phyloP scores from a whole-genome alignment of 257 asterid genomes.

The Orobanche coerulescens region DNA sequence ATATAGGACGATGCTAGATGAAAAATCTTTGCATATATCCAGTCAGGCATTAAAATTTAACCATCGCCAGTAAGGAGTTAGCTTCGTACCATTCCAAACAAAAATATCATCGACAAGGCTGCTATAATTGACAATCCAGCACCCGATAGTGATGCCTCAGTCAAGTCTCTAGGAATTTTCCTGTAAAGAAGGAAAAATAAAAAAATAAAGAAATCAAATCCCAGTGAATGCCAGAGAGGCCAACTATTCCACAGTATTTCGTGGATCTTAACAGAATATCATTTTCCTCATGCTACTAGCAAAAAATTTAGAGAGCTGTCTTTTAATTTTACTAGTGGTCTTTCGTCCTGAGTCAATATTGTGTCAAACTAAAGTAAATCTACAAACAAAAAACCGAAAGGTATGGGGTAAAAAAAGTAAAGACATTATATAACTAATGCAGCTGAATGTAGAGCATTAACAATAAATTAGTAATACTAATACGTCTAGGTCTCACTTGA shows the following conservation, averaged over 20 bases:
- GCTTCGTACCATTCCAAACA: slow-evolving; percentile 86
- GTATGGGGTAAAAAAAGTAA: neutral
- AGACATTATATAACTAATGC: neutral
- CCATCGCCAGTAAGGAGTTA: slow-evolving; percentile 9
- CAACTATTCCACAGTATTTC: neutral
- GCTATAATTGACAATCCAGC: slow-evolving; percentile 91
- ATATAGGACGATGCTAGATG: neutral
- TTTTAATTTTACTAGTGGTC: neutral
- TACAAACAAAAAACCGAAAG: neutral
- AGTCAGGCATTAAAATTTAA: slow-evolving; percentile 3
- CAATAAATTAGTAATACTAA: neutral
- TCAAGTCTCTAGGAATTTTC: slow-evolving; percentile 83
- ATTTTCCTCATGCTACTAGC: neutral
- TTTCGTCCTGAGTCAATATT: neutral
- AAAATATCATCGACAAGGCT: slow-evolving; percentile 66
- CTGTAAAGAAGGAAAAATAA: slow-evolving; percentile 40
- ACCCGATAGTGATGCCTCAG: slow-evolving; percentile 87
- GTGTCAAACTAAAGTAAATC: neutral
- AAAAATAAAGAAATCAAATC: neutral
- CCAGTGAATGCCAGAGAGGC: neutral
- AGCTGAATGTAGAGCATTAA: neutral
- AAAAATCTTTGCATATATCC: neutral
- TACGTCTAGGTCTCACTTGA: neutral
- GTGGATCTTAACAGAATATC: neutral
- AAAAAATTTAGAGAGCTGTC: neutral